Percentiles rank a stretch among this genome's conserved stretches.
These are phyloP conservation scores for Hericium coralloides DNA, from an alignment of 768 basidiomycete species.

Conservation along the genomic window DNA sequence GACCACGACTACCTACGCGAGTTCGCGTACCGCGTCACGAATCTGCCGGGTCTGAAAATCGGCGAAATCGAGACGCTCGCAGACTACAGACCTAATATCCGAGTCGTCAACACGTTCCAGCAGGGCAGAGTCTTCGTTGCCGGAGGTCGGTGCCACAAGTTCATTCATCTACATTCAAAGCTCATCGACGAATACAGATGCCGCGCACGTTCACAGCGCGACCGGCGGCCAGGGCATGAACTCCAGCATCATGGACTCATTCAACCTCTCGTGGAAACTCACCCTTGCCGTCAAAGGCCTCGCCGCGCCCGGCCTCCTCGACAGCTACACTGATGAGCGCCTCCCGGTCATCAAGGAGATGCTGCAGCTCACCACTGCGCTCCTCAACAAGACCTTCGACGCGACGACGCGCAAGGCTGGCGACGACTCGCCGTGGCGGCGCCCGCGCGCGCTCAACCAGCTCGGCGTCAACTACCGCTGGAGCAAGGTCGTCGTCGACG, in stretches of 20 bases:
- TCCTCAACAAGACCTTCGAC: conserved; percentile 2
- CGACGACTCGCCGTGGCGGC: neutral
- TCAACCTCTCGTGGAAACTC: conserved; percentile 13
- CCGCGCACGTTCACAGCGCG: conserved; percentile 3
- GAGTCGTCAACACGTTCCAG: conserved; percentile 9
- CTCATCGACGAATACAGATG: neutral
- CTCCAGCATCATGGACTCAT: too few species aligned
- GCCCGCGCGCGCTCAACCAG: neutral
- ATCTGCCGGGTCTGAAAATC: neutral
- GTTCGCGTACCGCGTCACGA: neutral
- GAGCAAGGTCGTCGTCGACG: conserved; percentile 6
- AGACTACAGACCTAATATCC: conserved; percentile 11
- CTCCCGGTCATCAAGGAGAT: conserved; percentile 11
- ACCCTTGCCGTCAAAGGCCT: conserved; percentile 8
- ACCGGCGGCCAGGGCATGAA: conserved; percentile 3
- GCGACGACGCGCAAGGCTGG: neutral
- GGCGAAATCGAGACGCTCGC: neutral
- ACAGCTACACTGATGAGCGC: conserved; percentile 12
- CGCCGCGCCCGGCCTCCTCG: conserved; percentile 7
- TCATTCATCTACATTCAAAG: conserved; percentile 4
- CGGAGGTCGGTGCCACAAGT: too few species aligned
- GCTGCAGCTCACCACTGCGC: conserved; percentile 6
- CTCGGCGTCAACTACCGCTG: conserved; percentile 12
- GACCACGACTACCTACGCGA: neutral
- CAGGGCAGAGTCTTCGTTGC: conserved; percentile 12